Conservation (phyloP, 768 basidiomycete genomes). For the Cystofilobasidium macerans region DNA sequence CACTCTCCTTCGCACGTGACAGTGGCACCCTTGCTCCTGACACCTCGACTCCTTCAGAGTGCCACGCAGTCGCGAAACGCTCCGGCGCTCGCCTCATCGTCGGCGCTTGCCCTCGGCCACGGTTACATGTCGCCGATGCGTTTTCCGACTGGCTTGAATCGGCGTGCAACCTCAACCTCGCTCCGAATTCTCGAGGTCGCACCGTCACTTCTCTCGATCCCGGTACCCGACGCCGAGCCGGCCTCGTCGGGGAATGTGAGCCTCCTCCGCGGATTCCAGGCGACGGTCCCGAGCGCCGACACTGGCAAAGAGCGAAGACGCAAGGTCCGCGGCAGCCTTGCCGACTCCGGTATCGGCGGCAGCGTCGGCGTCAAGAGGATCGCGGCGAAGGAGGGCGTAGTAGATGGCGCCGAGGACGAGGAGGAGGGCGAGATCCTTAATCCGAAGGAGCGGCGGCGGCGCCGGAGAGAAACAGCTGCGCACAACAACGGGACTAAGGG, state of each 20-base stretch:
- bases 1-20: constrained; percentile 5
- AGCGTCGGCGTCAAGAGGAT: constrained; percentile 69
- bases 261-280: constrained; percentile 80
- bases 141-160: constrained; percentile 34
- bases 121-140: constrained; percentile 61
- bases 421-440: constrained; percentile 45
- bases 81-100: constrained; percentile 33
- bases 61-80: constrained; percentile 45
- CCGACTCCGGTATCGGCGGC: constrained; percentile 41
- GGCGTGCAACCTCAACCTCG: constrained; percentile 33
- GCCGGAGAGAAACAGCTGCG: constrained; percentile 35
- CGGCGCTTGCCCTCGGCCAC: constrained; percentile 60
- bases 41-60: constrained; percentile 67
- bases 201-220: constrained; percentile 30
- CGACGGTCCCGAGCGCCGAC: constrained; percentile 84
- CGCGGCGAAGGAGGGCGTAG: constrained; percentile 62
- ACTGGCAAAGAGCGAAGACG: constrained; percentile 62
- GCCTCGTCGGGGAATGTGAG: constrained; percentile 7
- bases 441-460: constrained; percentile 46
- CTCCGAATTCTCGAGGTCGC: constrained; percentile 37
- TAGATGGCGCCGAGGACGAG: constrained; percentile 39
- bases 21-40: constrained; percentile 87
- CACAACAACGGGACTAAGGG: constrained; percentile 52
- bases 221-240: constrained; percentile 27
- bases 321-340: constrained; percentile 50